Percentiles rank a stretch among this genome's conserved stretches.
Evolutionary conservation across 2,329 filamentous ascomycete genomes (phyloP).

Genomic region (Cucurbitaria berberidis): DNA sequence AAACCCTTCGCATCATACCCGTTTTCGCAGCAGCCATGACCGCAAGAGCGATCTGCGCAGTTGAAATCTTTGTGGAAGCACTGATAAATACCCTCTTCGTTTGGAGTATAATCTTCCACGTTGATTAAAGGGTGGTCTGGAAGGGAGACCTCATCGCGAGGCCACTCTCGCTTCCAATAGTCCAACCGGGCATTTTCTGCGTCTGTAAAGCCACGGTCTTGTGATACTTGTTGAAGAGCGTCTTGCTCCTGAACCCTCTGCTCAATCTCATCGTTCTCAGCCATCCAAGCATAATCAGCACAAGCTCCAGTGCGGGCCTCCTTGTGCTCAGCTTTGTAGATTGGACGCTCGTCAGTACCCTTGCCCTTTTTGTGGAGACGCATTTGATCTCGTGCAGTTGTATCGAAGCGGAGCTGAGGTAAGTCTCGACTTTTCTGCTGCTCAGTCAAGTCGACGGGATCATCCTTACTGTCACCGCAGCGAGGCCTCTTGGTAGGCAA

Average conservation of each 20-base stretch:
- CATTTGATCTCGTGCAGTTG: not conserved
- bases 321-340: not conserved
- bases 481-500: not conserved
- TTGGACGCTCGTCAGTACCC: not conserved
- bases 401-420: not conserved
- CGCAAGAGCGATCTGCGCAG: not conserved
- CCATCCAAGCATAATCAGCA: not conserved
- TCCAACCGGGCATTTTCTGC: not conserved
- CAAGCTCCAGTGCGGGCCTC: not conserved
- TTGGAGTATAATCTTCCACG: not conserved
- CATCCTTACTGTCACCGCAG: not conserved
- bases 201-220: not conserved
- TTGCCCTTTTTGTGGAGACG: not conserved
- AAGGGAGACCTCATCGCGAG: not conserved
- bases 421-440: not conserved
- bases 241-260: not conserved
- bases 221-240: not conserved
- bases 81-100: not conserved
- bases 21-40: not conserved
- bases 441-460: not conserved
- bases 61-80: not conserved
- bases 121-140: not conserved
- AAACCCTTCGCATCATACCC: not conserved
- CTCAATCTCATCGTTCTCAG: not conserved
- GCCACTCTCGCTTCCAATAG: not conserved